Evolutionary conservation across 345 rosid genomes (phyloP), one percentile per base, ranked within the genome.

Genomic region (Pistacia atlantica): DNA sequence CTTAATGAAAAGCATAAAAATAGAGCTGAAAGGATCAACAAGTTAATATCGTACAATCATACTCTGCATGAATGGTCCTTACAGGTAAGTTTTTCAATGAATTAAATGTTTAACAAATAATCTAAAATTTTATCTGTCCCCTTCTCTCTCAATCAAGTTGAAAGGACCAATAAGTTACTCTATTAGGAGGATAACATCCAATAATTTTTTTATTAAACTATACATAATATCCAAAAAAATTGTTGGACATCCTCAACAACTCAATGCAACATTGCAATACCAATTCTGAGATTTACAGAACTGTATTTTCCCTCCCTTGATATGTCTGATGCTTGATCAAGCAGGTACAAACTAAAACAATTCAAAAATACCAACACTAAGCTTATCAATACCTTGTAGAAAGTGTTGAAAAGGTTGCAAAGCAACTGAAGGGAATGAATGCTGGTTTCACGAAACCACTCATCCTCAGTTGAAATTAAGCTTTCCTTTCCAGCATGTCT

Each of bases 341-440:
- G 62, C 56, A 45, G 33, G 42, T n/a, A 25, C 22, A 73, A 67
- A 79, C 38, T 62, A 56, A 42, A 54, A 42, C 48, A 1, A 22
- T 58, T 75, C 31, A 67, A 60, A 62, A 18, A 35, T 11, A 28
- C 9, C n/a, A 31, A 66, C 1, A 54, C 10, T 35, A 64, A 74
- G 38, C 28, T 17, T 62, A 49, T 66, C 52, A 49, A 66, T 87
- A 89, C 92, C 92, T 87, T 89, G 86, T 89, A 89, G 67, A 89
- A 89, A 20, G 87, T 82, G 86, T 93, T 96, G 82, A 96, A 96
- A 67, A 96, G 97, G 86, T 93, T 92, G 93, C 98, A 96, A 61
- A 96, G 91, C 81, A 93, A 82, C 87, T 89, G 92, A 76, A 89
- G 90, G 42, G 98, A 92, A 77, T 94, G 98, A 78, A 92, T 87